Evolutionary conservation across 768 basidiomycete genomes (phyloP).

Genomic region (Lentinula aciculospora): DNA sequence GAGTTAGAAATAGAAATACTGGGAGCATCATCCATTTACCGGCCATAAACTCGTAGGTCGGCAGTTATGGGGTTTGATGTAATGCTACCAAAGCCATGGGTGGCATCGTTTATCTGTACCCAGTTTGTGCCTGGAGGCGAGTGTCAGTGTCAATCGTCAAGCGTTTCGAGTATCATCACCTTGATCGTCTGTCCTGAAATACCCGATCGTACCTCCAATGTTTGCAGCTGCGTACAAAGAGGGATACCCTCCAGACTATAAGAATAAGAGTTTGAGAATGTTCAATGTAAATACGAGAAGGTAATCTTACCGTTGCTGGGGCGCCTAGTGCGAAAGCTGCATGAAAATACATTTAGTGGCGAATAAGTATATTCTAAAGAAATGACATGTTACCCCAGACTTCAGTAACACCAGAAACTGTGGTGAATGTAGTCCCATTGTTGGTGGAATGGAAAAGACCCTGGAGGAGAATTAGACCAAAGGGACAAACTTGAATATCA

Average conservation of each 20-base stretch:
- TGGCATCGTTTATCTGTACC: slow-evolving; percentile 34
- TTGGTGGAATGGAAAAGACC: slow-evolving; percentile 34
- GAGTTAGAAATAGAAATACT: not conserved
- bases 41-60: slow-evolving; percentile 29
- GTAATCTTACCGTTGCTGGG: slow-evolving; percentile 14
- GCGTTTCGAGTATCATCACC: slow-evolving; percentile 7
- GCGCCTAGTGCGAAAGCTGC: slow-evolving; percentile 30
- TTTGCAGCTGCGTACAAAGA: slow-evolving; percentile 32
- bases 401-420: slow-evolving; percentile 24
- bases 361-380: not conserved
- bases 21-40: slow-evolving; percentile 15
- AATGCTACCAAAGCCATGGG: slow-evolving; percentile 32
- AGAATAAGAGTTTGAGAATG: not conserved
- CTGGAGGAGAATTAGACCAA: not conserved
- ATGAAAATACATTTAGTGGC: not conserved
- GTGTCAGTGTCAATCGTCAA: not conserved
- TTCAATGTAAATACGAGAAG: not conserved
- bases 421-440: slow-evolving; percentile 26
- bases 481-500: too few relatives aligned
- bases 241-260: slow-evolving; percentile 24
- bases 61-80: slow-evolving; percentile 27
- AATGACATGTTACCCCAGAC: slow-evolving; percentile 21
- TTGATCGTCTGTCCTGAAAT: slow-evolving; percentile 33
- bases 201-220: slow-evolving; percentile 25
- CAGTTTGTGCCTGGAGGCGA: slow-evolving; percentile 22